Evolutionary conservation across 306 rosid genomes (phyloP).

Genomic region (Rosa rugosa): DNA sequence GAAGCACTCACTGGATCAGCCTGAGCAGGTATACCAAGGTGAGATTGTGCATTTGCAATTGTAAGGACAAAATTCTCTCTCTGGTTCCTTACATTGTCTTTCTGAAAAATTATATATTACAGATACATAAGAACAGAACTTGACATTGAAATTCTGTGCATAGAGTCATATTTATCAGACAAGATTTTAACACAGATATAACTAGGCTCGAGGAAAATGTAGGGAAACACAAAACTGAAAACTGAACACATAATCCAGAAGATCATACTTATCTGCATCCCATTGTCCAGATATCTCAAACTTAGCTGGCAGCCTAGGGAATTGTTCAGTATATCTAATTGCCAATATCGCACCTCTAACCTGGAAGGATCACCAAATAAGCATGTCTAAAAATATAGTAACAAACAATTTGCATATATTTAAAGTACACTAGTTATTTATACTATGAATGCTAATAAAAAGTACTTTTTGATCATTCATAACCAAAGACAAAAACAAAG

Average conservation of each 20-base stretch:
- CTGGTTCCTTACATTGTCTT: slow-evolving; percentile 84
- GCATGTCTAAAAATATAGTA: background rate
- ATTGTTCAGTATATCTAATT: slow-evolving; percentile 70
- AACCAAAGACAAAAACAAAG: too few species aligned
- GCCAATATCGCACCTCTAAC: slow-evolving; percentile 84
- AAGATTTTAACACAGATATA: slow-evolving; percentile 23
- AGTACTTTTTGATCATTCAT: background rate
- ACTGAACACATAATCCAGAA: slow-evolving; percentile 82
- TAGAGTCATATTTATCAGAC: background rate
- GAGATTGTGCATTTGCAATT: slow-evolving; percentile 87
- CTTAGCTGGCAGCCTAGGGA: slow-evolving; percentile 74
- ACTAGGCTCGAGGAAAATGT: slow-evolving; percentile 7
- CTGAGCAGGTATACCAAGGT: slow-evolving; percentile 56
- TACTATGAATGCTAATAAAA: background rate
- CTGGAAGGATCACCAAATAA: slow-evolving; percentile 46
- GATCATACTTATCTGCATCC: slow-evolving; percentile 89
- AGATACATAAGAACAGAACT: background rate
- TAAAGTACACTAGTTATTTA: slow-evolving; percentile 5
- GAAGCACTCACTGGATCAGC: slow-evolving; percentile 76
- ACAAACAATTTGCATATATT: slow-evolving; percentile 10
- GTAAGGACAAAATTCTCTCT: slow-evolving; percentile 84
- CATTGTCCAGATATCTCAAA: slow-evolving; percentile 66
- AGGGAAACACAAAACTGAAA: slow-evolving; percentile 71
- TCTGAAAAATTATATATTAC: slow-evolving; percentile 44
- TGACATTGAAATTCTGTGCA: background rate